Base-by-base conservation (phyloP, 176 grass and related monocot genomes). In the Echinochloa phyllopogon region DNA sequence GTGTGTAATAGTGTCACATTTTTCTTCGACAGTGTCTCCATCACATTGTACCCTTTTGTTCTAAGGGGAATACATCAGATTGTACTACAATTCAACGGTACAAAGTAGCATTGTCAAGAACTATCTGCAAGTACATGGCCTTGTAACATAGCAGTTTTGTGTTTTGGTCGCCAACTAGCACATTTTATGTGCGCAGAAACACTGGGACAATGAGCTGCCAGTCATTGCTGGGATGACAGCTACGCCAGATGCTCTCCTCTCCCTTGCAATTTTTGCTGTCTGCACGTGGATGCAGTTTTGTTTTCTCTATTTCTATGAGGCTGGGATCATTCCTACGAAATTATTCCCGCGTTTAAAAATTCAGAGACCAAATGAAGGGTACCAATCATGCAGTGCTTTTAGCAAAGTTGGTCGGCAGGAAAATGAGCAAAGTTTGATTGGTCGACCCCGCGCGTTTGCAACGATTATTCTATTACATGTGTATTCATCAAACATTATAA, bases 341-440 rank as follows among this genome's bases (percentile, higher is more conserved):
- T 40, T 66, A 41, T 40, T 66, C 64, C 33, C 40, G 36, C 16
- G 2, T 20, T 37, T 4, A 8, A 10, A 40, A 67, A 67, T 41
- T 38, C 65, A 67, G 37, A 67, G 38, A 20, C 63, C 63, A 67
- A 71, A 70, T 40, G 39, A 23, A 69, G 20, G 66, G 23, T 29
- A 20, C 6, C 47, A 18, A 2, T 74, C 17, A 8, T 12, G 72
- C 72, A 74, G 53, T 20, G 29, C 63, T 23, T 23, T 58, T 58
- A 58, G 56, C 56, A 58, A 39, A 50, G 45, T 29, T 80, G 77
- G 77, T 51, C 77, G 44, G 61, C 61, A 21, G 44, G 27, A 66
- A 66, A 36, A 51, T 39, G 21, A 75, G 72, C 17, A 41, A 68
- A 40, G 65, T 41, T 40, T 1, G 17, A 21, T 21, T 23, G 73